Conservation (phyloP, 73 alveolate species). For the Durusdinium trenchii region DNA sequence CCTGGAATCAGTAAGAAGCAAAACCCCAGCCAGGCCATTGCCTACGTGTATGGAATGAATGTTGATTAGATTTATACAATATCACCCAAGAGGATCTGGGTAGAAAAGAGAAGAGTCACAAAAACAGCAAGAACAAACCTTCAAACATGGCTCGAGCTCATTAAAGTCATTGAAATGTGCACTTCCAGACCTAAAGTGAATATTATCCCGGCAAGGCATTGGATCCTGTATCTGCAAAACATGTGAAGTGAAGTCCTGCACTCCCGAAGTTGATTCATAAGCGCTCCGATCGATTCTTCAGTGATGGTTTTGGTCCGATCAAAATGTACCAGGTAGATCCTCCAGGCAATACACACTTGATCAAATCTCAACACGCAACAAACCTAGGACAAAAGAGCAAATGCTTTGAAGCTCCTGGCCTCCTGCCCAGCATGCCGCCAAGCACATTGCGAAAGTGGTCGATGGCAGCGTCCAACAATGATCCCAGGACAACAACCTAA, state of each 20-base stretch:
- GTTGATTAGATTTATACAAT: too few relatives aligned
- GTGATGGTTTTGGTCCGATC: slow-evolving; percentile 57
- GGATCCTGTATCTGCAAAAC: background rate
- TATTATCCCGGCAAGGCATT: background rate
- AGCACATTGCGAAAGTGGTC: slow-evolving; percentile 61
- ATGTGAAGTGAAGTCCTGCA: background rate
- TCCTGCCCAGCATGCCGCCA: slow-evolving; percentile 71
- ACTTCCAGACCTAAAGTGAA: too few relatives aligned
- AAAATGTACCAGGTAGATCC: slow-evolving; percentile 40
- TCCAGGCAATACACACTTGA: background rate
- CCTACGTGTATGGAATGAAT: too few relatives aligned
- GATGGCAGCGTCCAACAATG: slow-evolving; percentile 30
- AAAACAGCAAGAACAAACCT: background rate
- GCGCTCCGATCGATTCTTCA: slow-evolving; percentile 7
- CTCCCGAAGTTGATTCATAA: slow-evolving; percentile 29
- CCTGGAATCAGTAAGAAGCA: background rate
- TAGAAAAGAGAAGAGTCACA: background rate
- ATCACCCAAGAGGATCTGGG: too few relatives aligned
- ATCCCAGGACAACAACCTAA: slow-evolving; percentile 49
- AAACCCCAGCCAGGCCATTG: too few relatives aligned
- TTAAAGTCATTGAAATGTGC: background rate
- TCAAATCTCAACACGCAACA: background rate
- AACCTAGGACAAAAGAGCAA: background rate
- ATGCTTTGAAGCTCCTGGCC: slow-evolving; percentile 2
- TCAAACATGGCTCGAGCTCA: background rate